Evolutionary conservation across 768 basidiomycete species (phyloP).

Genomic region (Termitomyces sp.): DNA sequence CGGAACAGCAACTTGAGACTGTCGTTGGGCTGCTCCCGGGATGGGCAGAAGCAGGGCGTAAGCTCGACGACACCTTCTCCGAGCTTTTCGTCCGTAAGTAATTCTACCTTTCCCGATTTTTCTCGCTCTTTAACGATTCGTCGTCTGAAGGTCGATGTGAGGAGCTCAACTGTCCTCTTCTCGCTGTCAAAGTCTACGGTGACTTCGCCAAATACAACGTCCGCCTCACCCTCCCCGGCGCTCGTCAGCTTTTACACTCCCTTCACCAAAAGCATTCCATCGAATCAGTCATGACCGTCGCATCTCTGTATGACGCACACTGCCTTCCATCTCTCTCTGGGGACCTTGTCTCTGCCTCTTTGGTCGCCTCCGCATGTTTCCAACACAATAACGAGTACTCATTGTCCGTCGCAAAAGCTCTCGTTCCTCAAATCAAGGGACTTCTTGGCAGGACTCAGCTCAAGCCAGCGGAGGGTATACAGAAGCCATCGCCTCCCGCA

Average conservation of each 20-base stretch:
- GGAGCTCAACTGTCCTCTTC: slow-evolving; percentile 46
- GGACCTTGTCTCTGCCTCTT: slow-evolving; percentile 53
- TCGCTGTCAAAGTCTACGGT: slow-evolving; percentile 58
- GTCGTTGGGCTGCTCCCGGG: slow-evolving; percentile 18
- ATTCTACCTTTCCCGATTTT: background rate
- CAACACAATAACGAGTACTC: slow-evolving; percentile 36
- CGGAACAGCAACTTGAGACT: slow-evolving; percentile 41
- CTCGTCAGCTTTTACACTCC: slow-evolving; percentile 52
- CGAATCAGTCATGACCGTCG: slow-evolving; percentile 40
- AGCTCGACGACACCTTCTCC: slow-evolving; percentile 31
- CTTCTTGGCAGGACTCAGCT: background rate
- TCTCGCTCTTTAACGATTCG: background rate
- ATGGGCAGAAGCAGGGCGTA: slow-evolving; percentile 17
- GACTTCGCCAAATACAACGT: slow-evolving; percentile 60
- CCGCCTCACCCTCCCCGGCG: slow-evolving; percentile 39
- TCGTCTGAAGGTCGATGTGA: slow-evolving; percentile 53
- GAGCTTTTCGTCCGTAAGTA: slow-evolving; percentile 54
- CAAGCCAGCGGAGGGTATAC: background rate
- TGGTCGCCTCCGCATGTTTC: slow-evolving; percentile 53
- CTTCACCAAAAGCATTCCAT: slow-evolving; percentile 31
- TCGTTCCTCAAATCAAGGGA: slow-evolving; percentile 25
- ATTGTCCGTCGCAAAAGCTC: slow-evolving; percentile 30
- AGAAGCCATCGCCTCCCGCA: background rate
- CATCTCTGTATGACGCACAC: slow-evolving; percentile 51
- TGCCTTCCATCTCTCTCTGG: slow-evolving; percentile 44